phyloP scores from a whole-genome alignment of 305 asterid genomes.

The Fraxinus velutina region DNA sequence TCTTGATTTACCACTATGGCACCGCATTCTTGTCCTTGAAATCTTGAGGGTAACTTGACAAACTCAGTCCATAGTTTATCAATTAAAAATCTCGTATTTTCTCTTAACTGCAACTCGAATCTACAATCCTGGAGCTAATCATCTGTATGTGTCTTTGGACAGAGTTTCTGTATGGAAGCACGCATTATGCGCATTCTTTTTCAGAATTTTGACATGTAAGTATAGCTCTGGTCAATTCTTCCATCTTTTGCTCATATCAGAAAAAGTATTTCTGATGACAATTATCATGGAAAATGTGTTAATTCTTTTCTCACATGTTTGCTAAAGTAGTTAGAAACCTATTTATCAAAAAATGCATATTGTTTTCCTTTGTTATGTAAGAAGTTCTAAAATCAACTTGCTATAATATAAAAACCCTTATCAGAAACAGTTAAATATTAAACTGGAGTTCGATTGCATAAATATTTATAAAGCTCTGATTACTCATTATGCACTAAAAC shows the following conservation, averaged over 20 bases:
- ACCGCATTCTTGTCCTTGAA: conserved; percentile 97
- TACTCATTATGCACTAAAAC: neutral
- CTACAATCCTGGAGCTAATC: conserved; percentile 24
- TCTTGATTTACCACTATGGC: conserved; percentile 97
- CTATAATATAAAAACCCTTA: neutral
- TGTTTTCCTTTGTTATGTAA: neutral
- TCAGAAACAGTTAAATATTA: neutral
- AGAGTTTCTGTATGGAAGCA: conserved; percentile 99
- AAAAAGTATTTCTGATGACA: neutral
- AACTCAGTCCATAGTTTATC: conserved; percentile 12
- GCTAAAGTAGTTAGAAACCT: neutral
- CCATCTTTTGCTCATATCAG: conserved; percentile 6
- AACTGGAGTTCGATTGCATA: neutral
- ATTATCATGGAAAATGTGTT: neutral
- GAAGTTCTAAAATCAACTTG: neutral
- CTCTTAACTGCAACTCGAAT: conserved; percentile 19
- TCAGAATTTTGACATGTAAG: conserved; percentile 97
- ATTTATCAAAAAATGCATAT: neutral
- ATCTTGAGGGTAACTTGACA: conserved; percentile 71
- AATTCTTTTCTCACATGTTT: neutral
- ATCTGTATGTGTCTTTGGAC: conserved; percentile 28
- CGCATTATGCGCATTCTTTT: conserved; percentile 84
- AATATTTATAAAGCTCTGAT: neutral
- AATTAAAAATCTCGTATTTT: conserved; percentile 12
- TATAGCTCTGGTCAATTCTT: conserved; percentile 19